A percentile compares a stretch with the other conserved stretches of the same genome.
Conservation (phyloP, 352 stramenopile species). For the Pythium aquatile region DNA sequence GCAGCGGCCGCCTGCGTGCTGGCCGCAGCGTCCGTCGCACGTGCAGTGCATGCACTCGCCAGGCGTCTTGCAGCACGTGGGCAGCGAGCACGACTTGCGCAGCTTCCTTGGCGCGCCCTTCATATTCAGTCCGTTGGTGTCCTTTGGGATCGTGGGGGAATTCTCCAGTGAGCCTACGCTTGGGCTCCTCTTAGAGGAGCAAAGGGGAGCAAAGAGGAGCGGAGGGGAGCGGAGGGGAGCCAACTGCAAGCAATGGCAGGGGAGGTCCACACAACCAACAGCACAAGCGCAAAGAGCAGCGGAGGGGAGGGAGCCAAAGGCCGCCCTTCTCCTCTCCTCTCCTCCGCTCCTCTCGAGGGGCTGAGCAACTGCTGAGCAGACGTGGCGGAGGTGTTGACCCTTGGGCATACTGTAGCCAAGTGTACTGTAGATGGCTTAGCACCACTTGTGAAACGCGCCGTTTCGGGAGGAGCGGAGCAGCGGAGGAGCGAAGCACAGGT, state of each 20-base stretch:
- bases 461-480: neutral
- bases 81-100: slow-evolving; percentile 67
- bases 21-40: slow-evolving; percentile 70
- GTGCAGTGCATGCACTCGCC: slow-evolving; percentile 82
- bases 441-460: neutral
- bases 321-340: neutral
- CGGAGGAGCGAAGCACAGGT: neutral
- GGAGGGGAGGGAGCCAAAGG: neutral
- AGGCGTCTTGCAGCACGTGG: slow-evolving; percentile 48
- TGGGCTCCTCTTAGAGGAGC: neutral
- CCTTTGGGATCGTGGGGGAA: neutral
- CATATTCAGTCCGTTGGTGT: slow-evolving; percentile 9
- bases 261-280: slow-evolving; percentile 1
- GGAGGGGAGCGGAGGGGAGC: neutral
- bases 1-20: slow-evolving; percentile 51
- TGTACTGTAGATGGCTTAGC: neutral
- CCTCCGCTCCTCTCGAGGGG: neutral
- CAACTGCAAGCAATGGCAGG: slow-evolving; percentile 1
- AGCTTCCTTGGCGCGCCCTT: slow-evolving; percentile 44
- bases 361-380: slow-evolving; percentile 2
- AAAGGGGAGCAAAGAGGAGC: neutral
- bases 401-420: neutral
- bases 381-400: neutral
- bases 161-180: slow-evolving; percentile 1
- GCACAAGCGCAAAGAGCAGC: neutral